Evolutionary conservation across 108 stramenopile genomes (phyloP).

Genomic region (Nitzschia palea): DNA sequence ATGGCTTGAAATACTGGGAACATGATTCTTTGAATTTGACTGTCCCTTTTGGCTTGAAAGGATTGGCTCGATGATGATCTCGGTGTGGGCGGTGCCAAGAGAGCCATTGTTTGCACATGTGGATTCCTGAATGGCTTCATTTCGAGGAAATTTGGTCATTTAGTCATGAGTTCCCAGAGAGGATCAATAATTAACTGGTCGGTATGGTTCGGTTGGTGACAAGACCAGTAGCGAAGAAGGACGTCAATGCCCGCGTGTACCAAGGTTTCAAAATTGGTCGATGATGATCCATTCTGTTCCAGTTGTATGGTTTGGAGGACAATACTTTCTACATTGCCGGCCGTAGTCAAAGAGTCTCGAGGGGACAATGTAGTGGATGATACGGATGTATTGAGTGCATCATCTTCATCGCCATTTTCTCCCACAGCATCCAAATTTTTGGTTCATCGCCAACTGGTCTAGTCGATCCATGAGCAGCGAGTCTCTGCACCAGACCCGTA

Average conservation of each 20-base stretch:
- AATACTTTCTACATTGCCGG: neutral
- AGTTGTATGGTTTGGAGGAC: neutral
- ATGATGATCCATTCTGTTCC: neutral
- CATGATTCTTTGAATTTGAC: neutral
- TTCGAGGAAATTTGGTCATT: conserved; percentile 6
- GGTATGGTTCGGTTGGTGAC: neutral
- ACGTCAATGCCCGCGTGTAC: neutral
- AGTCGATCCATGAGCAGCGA: too few relatives aligned
- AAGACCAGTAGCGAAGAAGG: neutral
- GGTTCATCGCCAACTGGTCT: too few relatives aligned
- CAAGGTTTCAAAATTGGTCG: neutral
- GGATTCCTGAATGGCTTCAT: neutral
- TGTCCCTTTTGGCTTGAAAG: neutral
- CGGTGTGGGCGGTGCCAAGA: too few relatives aligned
- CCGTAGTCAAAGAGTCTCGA: too few relatives aligned
- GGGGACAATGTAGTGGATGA: too few relatives aligned
- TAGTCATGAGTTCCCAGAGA: neutral
- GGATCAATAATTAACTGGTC: neutral
- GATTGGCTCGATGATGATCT: neutral
- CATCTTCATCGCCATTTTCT: too few relatives aligned
- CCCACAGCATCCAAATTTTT: too few relatives aligned
- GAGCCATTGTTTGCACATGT: neutral
- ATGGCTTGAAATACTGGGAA: conserved; percentile 2
- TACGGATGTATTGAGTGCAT: neutral
- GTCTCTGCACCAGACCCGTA: neutral